Evolutionary conservation across 495 filamentous ascomycete genomes (phyloP), one percentile per base, ranked within the genome.

Genomic region (Penicillium ochrochloron): DNA sequence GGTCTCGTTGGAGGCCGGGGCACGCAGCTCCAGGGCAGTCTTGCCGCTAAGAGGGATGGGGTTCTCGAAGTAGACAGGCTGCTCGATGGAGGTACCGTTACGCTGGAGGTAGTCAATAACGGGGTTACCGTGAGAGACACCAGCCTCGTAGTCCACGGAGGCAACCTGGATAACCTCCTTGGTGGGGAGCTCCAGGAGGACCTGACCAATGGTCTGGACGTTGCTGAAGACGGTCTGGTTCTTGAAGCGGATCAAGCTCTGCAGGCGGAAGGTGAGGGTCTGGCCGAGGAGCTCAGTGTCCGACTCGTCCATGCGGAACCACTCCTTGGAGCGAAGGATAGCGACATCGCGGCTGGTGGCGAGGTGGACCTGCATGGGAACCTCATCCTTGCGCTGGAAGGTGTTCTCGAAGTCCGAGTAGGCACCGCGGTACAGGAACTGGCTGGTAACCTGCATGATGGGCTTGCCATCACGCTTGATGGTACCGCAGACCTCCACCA

Each of bases 381-480:
- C 96, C 78, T 99, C 95, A 58, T 89, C 87, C 84, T 96, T 97
- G 67, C 95, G 91, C 79, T 98, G 94, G 86, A 98, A 99, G 15
- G 95, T 99, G 76, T 97, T 98, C 77, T 97, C 90, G 66, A 88
- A 99, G 76, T 99, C 95, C 53, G 84, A 88, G 79, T 99, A 99
- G 15, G 84, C 85, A 44, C 95, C 95, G 31, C 95, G 90, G 79
- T 98, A 99, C 65, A 99, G 77, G 84, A 99, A 99, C 76, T 98
- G 95, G 55, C 93, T 97, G 15, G 92, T 96, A 17, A 99, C 95
- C 72, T 98, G 92, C 96, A 99, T 99, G 63, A 98, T 92, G n/a
- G 92, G 83, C 67, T 90, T 71, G 56, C 92, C 91, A 46, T 96
- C 87, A 23, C 96, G 88, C 58, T 87, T 90, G 70, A 99, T 97